Evolutionary conservation across 2,329 filamentous ascomycete species (phyloP).

Genomic region (Passalora sequoiae): DNA sequence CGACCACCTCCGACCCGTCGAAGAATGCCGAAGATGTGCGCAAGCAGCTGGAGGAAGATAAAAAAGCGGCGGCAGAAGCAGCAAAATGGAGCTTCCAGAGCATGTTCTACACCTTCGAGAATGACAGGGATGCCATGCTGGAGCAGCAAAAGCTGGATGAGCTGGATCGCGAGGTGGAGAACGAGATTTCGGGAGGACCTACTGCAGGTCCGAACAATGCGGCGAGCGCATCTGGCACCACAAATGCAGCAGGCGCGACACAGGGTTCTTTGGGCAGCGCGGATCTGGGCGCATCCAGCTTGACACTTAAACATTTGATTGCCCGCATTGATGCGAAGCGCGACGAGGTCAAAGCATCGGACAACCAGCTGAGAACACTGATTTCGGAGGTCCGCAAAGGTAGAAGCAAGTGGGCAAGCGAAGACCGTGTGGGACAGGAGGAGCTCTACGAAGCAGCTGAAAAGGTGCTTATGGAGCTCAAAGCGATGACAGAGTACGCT

Average conservation of each 20-base stretch:
- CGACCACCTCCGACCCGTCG: constrained; percentile 50
- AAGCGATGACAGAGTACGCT: constrained; percentile 95
- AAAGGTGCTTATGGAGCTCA: constrained; percentile 93
- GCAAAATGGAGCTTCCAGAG: constrained; percentile 89
- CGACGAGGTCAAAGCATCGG: constrained; percentile 81
- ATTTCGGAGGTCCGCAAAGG: constrained; percentile 99
- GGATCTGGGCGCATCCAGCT: constrained; percentile 89
- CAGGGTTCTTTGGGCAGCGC: constrained; percentile 88
- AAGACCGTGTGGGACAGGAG: constrained; percentile 95
- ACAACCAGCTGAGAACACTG: constrained; percentile 82
- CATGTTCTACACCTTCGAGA: constrained; percentile 90
- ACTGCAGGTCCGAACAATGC: constrained; percentile 48
- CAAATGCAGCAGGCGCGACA: constrained; percentile 54
- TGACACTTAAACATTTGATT: constrained; percentile 95
- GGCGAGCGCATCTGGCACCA: constrained; percentile 44
- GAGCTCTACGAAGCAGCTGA: constrained; percentile 95
- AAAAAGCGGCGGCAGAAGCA: constrained; percentile 82
- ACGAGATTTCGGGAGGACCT: constrained; percentile 73
- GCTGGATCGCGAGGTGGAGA: constrained; percentile 90
- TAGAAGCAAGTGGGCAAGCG: constrained; percentile 96
- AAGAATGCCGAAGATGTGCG: constrained; percentile 82
- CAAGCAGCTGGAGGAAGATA: constrained; percentile 87
- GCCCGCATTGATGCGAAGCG: constrained; percentile 91
- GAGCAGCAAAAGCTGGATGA: constrained; percentile 97
- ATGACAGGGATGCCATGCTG: constrained; percentile 91